Percentiles rank a stretch among this genome's conserved stretches.
These are phyloP conservation scores for Monascus purpureus DNA, from an alignment of 495 filamentous ascomycete species.

Conservation along the genomic window DNA sequence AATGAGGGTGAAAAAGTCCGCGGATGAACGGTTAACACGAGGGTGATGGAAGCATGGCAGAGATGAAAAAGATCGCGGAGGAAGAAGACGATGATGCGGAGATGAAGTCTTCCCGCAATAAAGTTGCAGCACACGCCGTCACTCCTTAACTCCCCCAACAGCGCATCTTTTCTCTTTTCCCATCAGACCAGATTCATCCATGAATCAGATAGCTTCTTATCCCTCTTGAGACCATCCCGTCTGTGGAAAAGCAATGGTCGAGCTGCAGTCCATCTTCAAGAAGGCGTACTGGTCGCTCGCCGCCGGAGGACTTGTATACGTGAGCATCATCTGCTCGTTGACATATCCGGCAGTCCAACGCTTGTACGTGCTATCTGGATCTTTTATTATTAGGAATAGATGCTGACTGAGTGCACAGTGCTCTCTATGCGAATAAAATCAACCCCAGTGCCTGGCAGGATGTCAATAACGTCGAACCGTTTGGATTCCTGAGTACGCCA, in stretches of 20 bases:
- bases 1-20: not conserved
- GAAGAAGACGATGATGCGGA: not conserved
- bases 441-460: constrained; percentile 56
- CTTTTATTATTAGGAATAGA: not conserved
- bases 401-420: constrained; percentile 30
- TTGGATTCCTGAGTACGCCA: constrained; percentile 65
- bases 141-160: too few relatives aligned
- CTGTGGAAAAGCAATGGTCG: constrained; percentile 24
- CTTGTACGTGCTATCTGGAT: constrained; percentile 21
- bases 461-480: constrained; percentile 56
- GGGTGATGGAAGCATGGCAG: too few relatives aligned
- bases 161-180: too few relatives aligned
- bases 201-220: too few relatives aligned
- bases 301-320: constrained; percentile 36
- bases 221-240: too few relatives aligned
- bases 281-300: constrained; percentile 45
- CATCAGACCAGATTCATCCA: too few relatives aligned
- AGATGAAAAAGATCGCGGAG: constrained; percentile 1
- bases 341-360: constrained; percentile 36
- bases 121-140: too few relatives aligned
- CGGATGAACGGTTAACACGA: too few relatives aligned
- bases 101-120: too few relatives aligned
- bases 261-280: constrained; percentile 33
- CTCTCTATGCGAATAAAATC: constrained; percentile 63
- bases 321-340: constrained; percentile 30